Evolutionary conservation across 176 grass and related monocot species (phyloP).

Genomic region (Zoysia pacifica): DNA sequence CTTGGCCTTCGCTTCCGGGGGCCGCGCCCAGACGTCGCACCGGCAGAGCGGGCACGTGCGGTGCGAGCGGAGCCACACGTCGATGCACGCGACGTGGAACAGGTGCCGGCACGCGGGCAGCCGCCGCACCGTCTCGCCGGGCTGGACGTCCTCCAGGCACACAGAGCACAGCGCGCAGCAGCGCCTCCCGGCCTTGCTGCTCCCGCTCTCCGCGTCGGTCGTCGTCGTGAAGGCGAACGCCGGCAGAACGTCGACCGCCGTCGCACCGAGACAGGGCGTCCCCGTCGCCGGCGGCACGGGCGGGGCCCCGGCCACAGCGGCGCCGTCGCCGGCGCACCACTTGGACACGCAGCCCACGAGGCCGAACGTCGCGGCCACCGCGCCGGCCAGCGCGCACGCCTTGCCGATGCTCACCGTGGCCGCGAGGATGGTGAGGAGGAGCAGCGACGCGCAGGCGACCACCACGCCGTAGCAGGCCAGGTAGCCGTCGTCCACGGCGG

Average conservation of each 20-base stretch:
- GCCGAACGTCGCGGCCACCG: slow-evolving; percentile 1
- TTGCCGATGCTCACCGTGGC: slow-evolving; percentile 11
- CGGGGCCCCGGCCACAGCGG: neutral
- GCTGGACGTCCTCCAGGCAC: slow-evolving; percentile 23
- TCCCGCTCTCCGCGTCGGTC: neutral
- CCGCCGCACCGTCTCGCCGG: slow-evolving; percentile 32
- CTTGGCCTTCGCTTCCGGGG: neutral
- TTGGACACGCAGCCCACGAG: slow-evolving; percentile 14
- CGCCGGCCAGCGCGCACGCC: slow-evolving; percentile 26
- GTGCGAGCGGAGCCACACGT: slow-evolving; percentile 32
- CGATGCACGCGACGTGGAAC: slow-evolving; percentile 26
- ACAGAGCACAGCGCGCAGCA: neutral
- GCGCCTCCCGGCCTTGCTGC: neutral
- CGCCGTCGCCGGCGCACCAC: neutral
- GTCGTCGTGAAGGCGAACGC: slow-evolving; percentile 26
- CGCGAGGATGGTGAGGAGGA: slow-evolving; percentile 36
- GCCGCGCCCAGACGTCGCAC: neutral
- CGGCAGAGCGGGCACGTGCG: slow-evolving; percentile 23
- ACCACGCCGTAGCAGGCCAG: slow-evolving; percentile 34
- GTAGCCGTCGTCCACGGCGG: neutral
- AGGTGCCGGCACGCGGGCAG: slow-evolving; percentile 30
- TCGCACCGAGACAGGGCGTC: neutral
- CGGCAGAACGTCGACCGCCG: slow-evolving; percentile 23
- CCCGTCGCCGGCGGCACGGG: neutral
- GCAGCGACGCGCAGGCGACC: slow-evolving; percentile 27